Conservation (phyloP, 148 eudicot species). For the Diospyros lotus region DNA sequence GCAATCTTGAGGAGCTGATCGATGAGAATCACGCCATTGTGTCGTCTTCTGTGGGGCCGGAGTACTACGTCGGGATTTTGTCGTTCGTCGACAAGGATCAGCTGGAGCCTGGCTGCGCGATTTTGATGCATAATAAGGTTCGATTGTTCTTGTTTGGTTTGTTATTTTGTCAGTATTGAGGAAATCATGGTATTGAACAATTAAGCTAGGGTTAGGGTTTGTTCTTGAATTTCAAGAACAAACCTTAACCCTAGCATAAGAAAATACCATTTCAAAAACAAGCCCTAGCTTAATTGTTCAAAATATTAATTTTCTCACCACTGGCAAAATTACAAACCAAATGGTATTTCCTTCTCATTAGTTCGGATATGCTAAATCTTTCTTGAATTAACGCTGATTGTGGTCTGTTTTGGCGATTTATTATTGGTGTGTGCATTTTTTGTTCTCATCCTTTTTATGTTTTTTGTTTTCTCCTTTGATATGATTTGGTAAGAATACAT, state of each 20-base stretch:
- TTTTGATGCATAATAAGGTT: slow-evolving; percentile 97
- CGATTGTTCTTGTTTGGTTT: slow-evolving; percentile 5
- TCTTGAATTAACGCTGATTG: not conserved
- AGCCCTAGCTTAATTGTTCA: no score
- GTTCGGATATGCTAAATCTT: not conserved
- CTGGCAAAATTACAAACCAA: no score
- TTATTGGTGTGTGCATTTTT: no score
- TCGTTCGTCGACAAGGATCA: slow-evolving; percentile 96
- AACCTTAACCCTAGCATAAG: no score
- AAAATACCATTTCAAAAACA: no score
- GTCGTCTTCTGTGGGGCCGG: slow-evolving; percentile 87
- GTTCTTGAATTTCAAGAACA: not conserved
- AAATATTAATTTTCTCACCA: no score
- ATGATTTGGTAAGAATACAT: not conserved
- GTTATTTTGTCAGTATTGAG: slow-evolving; percentile 7
- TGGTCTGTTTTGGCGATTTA: not conserved
- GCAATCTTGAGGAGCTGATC: slow-evolving; percentile 86
- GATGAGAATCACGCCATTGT: slow-evolving; percentile 99
- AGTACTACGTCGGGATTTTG: slow-evolving; percentile 84
- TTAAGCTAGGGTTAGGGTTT: slow-evolving; percentile 18
- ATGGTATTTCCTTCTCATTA: not conserved
- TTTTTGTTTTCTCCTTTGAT: not conserved
- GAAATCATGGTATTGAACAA: not conserved
- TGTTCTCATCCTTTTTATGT: not conserved
- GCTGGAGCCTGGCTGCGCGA: slow-evolving; percentile 90